Evolutionary conservation across 2,329 filamentous ascomycete genomes (phyloP).

Genomic region (Colletotrichum limetticola): DNA sequence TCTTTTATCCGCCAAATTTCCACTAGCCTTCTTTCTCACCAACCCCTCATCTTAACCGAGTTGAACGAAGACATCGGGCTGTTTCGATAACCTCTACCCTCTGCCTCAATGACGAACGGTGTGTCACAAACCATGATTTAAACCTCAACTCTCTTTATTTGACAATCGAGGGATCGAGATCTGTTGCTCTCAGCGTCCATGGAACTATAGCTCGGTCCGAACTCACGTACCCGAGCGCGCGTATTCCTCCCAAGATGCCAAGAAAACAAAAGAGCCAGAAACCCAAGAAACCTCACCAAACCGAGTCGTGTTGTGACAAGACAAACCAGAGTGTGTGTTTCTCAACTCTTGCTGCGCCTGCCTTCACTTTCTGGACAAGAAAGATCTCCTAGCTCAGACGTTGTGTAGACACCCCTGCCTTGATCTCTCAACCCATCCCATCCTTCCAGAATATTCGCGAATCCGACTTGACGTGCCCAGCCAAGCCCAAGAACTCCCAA

Average conservation of each 20-base stretch:
- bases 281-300: too few relatives aligned
- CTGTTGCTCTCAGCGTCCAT: neutral
- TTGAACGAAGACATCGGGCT: neutral
- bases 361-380: neutral
- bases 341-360: neutral
- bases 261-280: neutral
- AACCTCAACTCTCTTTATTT: neutral
- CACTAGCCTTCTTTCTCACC: too few relatives aligned
- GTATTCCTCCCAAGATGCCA: neutral
- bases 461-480: neutral
- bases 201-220: neutral
- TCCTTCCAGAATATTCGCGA: slow-evolving; percentile 12
- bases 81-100: neutral
- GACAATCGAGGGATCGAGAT: neutral
- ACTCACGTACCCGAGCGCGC: neutral
- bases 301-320: neutral
- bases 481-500: neutral
- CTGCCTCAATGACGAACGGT: neutral
- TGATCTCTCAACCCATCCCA: too few relatives aligned
- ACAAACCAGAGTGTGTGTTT: neutral
- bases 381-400: neutral
- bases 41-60: neutral
- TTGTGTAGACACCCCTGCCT: neutral
- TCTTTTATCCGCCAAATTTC: neutral
- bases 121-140: neutral